phyloP scores from a whole-genome alignment of 2,329 filamentous ascomycete species.

The Graphilbum ipis-grandicollis region DNA sequence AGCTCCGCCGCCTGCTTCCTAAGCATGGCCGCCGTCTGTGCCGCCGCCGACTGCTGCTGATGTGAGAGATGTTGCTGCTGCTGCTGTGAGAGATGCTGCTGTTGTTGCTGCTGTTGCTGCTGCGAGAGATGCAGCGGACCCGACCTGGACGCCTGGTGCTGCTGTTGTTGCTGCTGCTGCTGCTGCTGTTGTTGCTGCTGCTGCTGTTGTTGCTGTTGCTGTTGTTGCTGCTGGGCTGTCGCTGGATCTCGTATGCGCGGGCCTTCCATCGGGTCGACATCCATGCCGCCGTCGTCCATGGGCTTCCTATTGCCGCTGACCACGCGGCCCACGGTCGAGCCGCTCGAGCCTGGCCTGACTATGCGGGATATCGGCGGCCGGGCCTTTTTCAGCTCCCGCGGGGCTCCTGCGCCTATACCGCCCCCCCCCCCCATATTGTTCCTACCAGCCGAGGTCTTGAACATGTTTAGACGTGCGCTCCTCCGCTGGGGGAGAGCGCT shows the following conservation, averaged over 20 bases:
- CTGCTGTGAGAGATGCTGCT: slow-evolving; percentile 2
- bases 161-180: not conserved
- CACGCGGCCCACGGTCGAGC: slow-evolving; percentile 63
- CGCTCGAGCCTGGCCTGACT: slow-evolving; percentile 46
- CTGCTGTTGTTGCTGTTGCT: not conserved
- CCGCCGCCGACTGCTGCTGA: not conserved
- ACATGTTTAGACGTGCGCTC: slow-evolving; percentile 53
- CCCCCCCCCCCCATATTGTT: slow-evolving; percentile 38
- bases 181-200: slow-evolving; percentile 2
- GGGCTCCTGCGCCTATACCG: slow-evolving; percentile 40
- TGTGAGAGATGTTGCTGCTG: not conserved
- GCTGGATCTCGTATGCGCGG: slow-evolving; percentile 8
- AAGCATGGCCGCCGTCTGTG: slow-evolving; percentile 8
- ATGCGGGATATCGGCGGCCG: slow-evolving; percentile 53
- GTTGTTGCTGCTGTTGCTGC: not conserved
- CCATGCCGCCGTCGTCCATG: slow-evolving; percentile 45
- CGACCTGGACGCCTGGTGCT: not conserved
- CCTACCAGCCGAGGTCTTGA: slow-evolving; percentile 51
- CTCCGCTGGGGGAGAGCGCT: slow-evolving; percentile 47
- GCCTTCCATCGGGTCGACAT: slow-evolving; percentile 50
- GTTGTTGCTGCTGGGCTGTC: not conserved
- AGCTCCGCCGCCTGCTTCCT: slow-evolving; percentile 22
- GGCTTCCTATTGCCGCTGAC: slow-evolving; percentile 84
- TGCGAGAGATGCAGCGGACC: too few relatives aligned
- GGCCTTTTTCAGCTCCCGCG: slow-evolving; percentile 68